Evolutionary conservation across 768 basidiomycete species (phyloP).

Genomic region (Chalciporus pseudorubinellus): DNA sequence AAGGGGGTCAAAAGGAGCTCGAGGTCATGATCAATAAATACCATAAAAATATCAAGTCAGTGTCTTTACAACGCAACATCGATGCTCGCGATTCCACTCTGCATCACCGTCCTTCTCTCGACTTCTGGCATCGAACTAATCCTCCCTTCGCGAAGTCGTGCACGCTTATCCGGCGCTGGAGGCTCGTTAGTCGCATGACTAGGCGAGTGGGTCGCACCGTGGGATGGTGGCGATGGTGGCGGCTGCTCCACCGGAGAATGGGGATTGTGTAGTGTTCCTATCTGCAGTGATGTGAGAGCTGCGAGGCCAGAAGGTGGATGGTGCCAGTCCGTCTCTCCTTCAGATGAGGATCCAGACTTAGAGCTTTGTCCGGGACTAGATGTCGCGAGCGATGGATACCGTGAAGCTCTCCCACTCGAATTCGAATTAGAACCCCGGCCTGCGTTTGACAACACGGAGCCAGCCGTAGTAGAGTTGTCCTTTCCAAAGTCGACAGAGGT

Average conservation of each 20-base stretch:
- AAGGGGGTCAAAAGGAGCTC: background rate
- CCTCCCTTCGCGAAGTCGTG: slow-evolving; percentile 22
- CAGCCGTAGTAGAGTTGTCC: slow-evolving; percentile 4
- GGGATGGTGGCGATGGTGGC: too few relatives aligned
- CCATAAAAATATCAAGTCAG: slow-evolving; percentile 12
- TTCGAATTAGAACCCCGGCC: slow-evolving; percentile 8
- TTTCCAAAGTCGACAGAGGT: slow-evolving; percentile 29
- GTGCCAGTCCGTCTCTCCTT: slow-evolving; percentile 22
- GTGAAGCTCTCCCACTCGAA: slow-evolving; percentile 19
- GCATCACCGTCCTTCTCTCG: slow-evolving; percentile 17
- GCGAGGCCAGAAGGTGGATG: slow-evolving; percentile 25
- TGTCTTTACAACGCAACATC: slow-evolving; percentile 21
- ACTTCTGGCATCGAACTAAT: slow-evolving; percentile 21
- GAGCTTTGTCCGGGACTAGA: slow-evolving; percentile 17
- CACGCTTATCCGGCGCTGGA: slow-evolving; percentile 7
- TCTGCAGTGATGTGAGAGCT: slow-evolving; percentile 2
- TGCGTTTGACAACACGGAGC: slow-evolving; percentile 17
- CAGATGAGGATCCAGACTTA: slow-evolving; percentile 7
- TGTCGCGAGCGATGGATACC: slow-evolving; percentile 27
- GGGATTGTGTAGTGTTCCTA: too few relatives aligned
- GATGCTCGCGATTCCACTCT: slow-evolving; percentile 27
- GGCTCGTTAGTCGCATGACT: background rate
- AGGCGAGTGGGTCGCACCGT: too few relatives aligned
- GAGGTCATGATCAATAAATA: slow-evolving; percentile 10
- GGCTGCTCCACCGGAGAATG: too few relatives aligned